Evolutionary conservation across 176 grass and related monocot genomes (phyloP), one percentile per base, ranked within the genome.

Genomic region (Triticum monococcum): DNA sequence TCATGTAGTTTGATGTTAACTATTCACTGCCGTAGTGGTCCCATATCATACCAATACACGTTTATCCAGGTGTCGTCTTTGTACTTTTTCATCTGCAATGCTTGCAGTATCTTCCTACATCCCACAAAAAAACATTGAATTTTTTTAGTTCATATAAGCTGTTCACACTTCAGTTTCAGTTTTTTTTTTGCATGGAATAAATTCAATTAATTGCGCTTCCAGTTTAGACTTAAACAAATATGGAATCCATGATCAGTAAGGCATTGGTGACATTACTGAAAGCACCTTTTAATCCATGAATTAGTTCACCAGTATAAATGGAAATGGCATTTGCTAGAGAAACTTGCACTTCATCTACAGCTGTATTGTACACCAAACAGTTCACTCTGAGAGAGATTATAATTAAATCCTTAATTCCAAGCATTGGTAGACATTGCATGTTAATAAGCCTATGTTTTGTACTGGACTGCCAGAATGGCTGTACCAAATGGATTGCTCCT

Each of bases 121-220:
- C 30, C 83, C 65, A 43, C 43, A 45, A 45, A 43, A 43, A 64
- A 79, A 41, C 75, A 83, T 87, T 84, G 41, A 61, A 23, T 84
- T 70, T 73, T 43, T 75, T 75, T 46, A 68, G 43, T 79, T 43
- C 74, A 66, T 69, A 83, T 77, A 79, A 87, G 40, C 24, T 78
- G 22, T 79, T 84, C 79, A 26, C n/a, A 7, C 54, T 72, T 48
- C 17, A 87, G 25, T 72, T 40, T 90, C 16, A 68, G 16, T 63
- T 41, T 20, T 20, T 10, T 37, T 37, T 17, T 32, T 67, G 12
- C 35, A 3, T 36, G 68, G 11, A 40, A 40, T 17, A 79, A 57
- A 57, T 43, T 87, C 40, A 75, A 35, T 35, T 35, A 35, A 1
- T 1, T 35, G 33, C 33, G 33, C 33, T 35, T 35, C 33, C 33